Base-by-base conservation (phyloP, 2,329 filamentous ascomycete genomes). In the Neonectria sp. region DNA sequence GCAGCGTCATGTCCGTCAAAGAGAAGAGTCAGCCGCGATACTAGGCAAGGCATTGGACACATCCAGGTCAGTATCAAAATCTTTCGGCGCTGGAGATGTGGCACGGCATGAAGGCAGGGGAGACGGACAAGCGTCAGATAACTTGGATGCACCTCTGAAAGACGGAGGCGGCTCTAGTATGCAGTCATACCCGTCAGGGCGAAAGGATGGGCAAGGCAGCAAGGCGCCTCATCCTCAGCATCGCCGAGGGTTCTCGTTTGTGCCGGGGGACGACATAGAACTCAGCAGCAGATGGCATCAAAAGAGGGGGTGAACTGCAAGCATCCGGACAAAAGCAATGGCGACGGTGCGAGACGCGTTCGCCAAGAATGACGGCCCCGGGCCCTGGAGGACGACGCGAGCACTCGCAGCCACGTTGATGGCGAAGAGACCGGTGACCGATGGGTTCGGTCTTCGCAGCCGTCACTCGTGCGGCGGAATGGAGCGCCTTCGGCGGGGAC, bases 211-310 rank as follows among this genome's bases (percentile, higher is more conserved):
- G 29, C 45, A n/a, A n/a, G 49, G 21, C 37, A 46, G 24, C 51
- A 58, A 61, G 7, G 48, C 35, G 40, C 53, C 46, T 37, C 31
- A 43, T 17, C 25, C 31, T 57, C 65, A 31, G 17, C 72, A 78
- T 57, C 70, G 62, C 49, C 73, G 76, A 56, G 71, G 73, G 33
- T 78, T 78, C 53, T 78, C 76, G 3, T 78, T 78, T 57, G 72
- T 75, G 29, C 69, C 71, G 25, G 76, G 75, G 55, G 73, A 77
- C 40, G 73, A 77, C 59, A 66, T 31, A 46, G 17, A 60, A 35
- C 3, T 29, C 24, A 51, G 6, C 21, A 13, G 25, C 9, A 13
- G 27, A 9, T 37, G 27, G 29, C 31, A 24, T 33, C n/a, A 6
- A 35, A 35, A 25, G 31, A 25, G 6, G 27, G 35, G n/a, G 6